A percentile compares a stretch with the other conserved stretches of the same genome.
These are phyloP conservation scores for Pascua guehoae DNA, from an alignment of 1,284 basidiomycete species.

Conservation along the genomic window DNA sequence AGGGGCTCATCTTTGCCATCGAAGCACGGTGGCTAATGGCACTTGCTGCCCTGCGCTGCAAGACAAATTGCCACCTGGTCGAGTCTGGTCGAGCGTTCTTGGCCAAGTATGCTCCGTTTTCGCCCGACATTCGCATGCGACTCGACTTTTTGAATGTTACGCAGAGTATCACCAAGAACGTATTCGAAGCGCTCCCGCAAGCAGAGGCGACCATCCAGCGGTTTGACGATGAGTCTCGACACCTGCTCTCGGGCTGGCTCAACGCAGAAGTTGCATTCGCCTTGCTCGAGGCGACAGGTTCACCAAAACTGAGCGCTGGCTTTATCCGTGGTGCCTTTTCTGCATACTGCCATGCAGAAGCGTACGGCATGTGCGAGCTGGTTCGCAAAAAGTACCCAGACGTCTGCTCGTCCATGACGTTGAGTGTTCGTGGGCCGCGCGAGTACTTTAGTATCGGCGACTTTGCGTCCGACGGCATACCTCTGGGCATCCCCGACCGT, in stretches of 20 bases:
- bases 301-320: constrained; percentile 14
- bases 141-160: constrained; percentile 7
- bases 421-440: constrained; percentile 11
- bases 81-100: constrained; percentile 1
- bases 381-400: constrained; percentile 15
- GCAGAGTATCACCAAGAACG: constrained; percentile 1
- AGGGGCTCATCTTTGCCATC: constrained; percentile 14
- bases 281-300: constrained; percentile 14
- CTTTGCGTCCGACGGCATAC: not conserved
- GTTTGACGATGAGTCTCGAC: constrained; percentile 12
- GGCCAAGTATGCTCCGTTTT: constrained; percentile 4
- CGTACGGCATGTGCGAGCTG: constrained; percentile 19
- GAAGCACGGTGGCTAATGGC: constrained; percentile 27
- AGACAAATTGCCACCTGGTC: constrained; percentile 2
- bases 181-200: constrained; percentile 5
- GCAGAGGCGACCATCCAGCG: constrained; percentile 19
- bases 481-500: not conserved
- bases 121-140: constrained; percentile 11
- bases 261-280: constrained; percentile 17
- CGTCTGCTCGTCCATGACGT: not conserved
- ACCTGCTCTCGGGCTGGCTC: constrained; percentile 22
- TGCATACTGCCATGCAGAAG: constrained; percentile 9
- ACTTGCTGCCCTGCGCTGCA: constrained; percentile 14
- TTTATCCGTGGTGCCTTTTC: constrained; percentile 17
- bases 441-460: constrained; percentile 11